A percentile compares a stretch with the other conserved stretches of the same genome.
phyloP scores from a whole-genome alignment of 108 stramenopile genomes.

The Fragilaria crotonensis region DNA sequence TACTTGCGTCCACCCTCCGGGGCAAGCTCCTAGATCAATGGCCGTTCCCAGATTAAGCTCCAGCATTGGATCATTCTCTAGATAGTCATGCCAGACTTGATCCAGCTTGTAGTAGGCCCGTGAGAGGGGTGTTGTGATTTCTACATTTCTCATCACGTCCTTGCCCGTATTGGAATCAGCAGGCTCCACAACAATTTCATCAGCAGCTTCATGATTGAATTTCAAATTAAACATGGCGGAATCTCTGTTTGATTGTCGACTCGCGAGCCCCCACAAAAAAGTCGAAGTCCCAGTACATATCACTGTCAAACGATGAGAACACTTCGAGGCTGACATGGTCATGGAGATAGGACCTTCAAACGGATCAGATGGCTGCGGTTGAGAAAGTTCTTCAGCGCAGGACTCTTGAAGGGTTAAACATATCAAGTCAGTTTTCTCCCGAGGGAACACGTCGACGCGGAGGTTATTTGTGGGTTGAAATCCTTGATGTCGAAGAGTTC shows the following conservation, averaged over 20 bases:
- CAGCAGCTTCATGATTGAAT: conserved; percentile 36
- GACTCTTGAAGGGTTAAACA: conserved; percentile 8
- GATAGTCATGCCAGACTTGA: conserved; percentile 23
- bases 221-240: conserved; percentile 21
- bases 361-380: neutral
- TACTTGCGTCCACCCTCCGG: conserved; percentile 58
- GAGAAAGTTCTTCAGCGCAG: conserved; percentile 2
- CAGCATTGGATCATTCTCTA: conserved; percentile 1
- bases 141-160: conserved; percentile 8
- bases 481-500: neutral
- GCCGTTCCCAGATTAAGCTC: conserved; percentile 23
- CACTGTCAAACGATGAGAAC: conserved; percentile 10
- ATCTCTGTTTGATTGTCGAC: conserved; percentile 10
- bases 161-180: conserved; percentile 20
- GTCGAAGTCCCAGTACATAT: conserved; percentile 1
- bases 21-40: conserved; percentile 49
- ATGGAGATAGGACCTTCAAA: conserved; percentile 12
- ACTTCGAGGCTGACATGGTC: conserved; percentile 10
- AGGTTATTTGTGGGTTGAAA: conserved; percentile 1
- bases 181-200: conserved; percentile 24
- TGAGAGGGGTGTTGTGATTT: conserved; percentile 28
- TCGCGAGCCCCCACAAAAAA: conserved; percentile 29
- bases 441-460: conserved; percentile 8
- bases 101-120: conserved; percentile 48
- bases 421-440: conserved; percentile 1